Base-by-base conservation (phyloP, 768 basidiomycete genomes). In the Dioszegia crocea region DNA sequence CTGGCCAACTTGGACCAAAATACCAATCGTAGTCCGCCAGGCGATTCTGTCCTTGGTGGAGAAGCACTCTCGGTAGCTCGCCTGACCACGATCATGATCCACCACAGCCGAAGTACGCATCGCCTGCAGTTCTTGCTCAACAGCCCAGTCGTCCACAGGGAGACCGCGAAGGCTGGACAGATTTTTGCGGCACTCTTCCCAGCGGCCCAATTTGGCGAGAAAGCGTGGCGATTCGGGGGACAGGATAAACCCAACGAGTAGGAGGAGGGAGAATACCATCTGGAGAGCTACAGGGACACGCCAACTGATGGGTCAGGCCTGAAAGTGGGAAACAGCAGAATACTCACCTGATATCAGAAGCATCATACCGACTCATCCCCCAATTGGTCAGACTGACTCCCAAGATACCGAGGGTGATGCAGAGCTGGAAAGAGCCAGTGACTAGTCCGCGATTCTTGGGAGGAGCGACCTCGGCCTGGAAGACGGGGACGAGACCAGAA, bases 211-310 rank as follows among this genome's bases (percentile, higher is more conserved):
- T 80, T 86, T 86, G 77, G 91, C 81, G 40, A 86, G 81, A 81
- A 82, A 92, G 69, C 88, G 87, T 24, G 88, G 89, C 30, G 86
- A 73, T 58, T 83, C 89, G 33, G 89, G 88, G 39, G 90, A 84
- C 67, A 84, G 74, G 66, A 83, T 63, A 81, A 92, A 87, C 58
- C 91, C 91, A 51, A 62, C 66, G 31, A 81, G 82, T 54, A 93
- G 85, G 65, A 91, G 77, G 61, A 80, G 71, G 29, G 86, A 88
- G 88, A 88, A 92, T 41, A 84, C 81, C 72, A 91, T 89, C 74
- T 91, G 89, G 57, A 92, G 64, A 33, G 56, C 65, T 39, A 71
- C 65, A 39, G 74, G 65, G 36, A 75, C 59, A 57, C 74, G 64
- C 69, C 69, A 75, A 14, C 67, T 69, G 48, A 12, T 39, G 11